Evolutionary conservation across 139 green algal species (phyloP).

Genomic region (Dunaliella sp.): DNA sequence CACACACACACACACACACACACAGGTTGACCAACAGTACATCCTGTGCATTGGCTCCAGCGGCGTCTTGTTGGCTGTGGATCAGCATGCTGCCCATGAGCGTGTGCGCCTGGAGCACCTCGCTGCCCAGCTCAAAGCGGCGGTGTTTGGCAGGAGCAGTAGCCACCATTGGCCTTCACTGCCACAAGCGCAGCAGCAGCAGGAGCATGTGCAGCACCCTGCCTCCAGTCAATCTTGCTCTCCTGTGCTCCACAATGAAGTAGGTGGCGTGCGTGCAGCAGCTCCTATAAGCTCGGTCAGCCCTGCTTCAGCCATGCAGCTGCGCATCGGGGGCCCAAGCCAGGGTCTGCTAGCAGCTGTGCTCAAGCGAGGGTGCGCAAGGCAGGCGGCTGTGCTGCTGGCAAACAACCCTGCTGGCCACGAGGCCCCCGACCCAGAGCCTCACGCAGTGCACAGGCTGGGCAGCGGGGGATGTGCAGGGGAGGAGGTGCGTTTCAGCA

Average conservation of each 20-base stretch:
- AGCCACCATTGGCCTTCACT: no score
- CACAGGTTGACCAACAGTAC: slow-evolving; percentile 63
- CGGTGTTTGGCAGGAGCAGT: no score
- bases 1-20: not conserved
- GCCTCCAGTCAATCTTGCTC: not conserved
- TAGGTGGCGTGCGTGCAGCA: not conserved
- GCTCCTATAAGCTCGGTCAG: no score
- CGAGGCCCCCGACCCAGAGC: not conserved
- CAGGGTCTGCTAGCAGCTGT: not conserved
- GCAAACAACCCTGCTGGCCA: not conserved
- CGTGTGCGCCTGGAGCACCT: slow-evolving; percentile 32
- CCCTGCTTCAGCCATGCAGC: not conserved
- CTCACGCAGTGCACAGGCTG: not conserved
- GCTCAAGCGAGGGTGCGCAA: not conserved
- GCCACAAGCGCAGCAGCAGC: slow-evolving; percentile 13
- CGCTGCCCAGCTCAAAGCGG: not conserved
- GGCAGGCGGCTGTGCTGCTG: not conserved
- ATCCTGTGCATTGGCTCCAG: slow-evolving; percentile 29
- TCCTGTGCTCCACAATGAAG: not conserved
- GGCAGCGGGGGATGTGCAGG: not conserved
- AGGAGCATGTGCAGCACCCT: no score
- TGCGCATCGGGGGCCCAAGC: not conserved
- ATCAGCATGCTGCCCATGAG: slow-evolving; percentile 74
- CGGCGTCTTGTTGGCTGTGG: slow-evolving; percentile 55
- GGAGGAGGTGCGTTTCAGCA: not conserved